Conservation (phyloP, 331 rosid species). For the Pyrus hybrid region DNA sequence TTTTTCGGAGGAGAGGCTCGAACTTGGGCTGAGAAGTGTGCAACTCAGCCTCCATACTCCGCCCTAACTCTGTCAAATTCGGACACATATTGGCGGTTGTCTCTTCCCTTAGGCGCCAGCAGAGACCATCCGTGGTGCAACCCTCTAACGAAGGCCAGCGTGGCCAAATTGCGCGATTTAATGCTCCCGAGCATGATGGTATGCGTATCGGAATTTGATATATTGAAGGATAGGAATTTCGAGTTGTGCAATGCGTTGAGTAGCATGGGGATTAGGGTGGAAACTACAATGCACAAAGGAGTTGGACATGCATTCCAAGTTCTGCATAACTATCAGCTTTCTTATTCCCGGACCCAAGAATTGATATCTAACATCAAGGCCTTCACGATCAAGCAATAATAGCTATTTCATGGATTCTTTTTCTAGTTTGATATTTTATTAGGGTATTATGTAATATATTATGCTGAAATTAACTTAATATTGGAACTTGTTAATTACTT, state of each 20-base stretch:
- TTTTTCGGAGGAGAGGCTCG: slow-evolving; percentile 82
- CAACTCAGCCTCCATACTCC: slow-evolving; percentile 41
- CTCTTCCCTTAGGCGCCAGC: slow-evolving; percentile 58
- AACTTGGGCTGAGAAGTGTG: slow-evolving; percentile 49
- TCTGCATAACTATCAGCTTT: slow-evolving; percentile 50
- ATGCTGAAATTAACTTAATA: not conserved
- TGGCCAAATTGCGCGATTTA: slow-evolving; percentile 30
- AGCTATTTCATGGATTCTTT: not conserved
- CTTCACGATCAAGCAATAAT: slow-evolving; percentile 24
- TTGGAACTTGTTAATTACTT: not conserved
- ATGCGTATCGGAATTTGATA: slow-evolving; percentile 72
- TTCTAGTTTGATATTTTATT: not conserved
- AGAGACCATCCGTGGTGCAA: slow-evolving; percentile 79
- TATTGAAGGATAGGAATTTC: slow-evolving; percentile 59
- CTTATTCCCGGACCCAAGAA: slow-evolving; percentile 48
- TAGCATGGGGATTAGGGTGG: slow-evolving; percentile 55
- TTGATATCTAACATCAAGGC: slow-evolving; percentile 43
- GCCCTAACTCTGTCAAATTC: slow-evolving; percentile 51
- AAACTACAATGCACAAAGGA: slow-evolving; percentile 41
- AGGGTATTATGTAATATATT: not conserved
- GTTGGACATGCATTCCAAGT: slow-evolving; percentile 89
- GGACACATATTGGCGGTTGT: slow-evolving; percentile 66
- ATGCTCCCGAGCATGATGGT: slow-evolving; percentile 47
- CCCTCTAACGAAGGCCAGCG: slow-evolving; percentile 30
- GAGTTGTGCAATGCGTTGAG: slow-evolving; percentile 51